Evolutionary conservation across 2,329 filamentous ascomycete genomes (phyloP), one percentile per base, ranked within the genome.

Genomic region (Trichophyton mentagrophytes): DNA sequence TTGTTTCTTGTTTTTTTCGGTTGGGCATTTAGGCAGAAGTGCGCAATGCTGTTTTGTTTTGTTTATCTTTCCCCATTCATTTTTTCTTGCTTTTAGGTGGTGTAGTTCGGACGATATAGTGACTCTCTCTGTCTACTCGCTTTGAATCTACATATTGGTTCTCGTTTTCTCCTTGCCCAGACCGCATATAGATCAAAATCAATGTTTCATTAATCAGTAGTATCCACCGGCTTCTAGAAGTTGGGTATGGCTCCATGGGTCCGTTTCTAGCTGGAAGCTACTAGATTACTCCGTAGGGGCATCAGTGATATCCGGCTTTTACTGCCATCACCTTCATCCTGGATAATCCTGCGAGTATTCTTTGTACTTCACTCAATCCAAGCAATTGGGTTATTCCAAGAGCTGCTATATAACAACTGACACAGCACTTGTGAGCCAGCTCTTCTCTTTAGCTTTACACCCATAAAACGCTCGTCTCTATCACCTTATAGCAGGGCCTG

Each of bases 1-100:
- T 64, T 64, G 27, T 20, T 27, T 60, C 63, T 64, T 60, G 33
- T 61, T 61, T 67, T 61, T 67, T 33, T 33, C 57, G 70, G 66
- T 69, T 70, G 66, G 69, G 69, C 66, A 66, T 61, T 71, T 72
- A 70, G 70, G 64, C 73, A 76, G 74, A 76, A 76, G 74, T 76
- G 74, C 74, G 74, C 74, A 76, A 72, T 68, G 74, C 68, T 67
- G 65, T 65, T 61, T 44, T 57, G 42, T 59, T 57, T 38, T 38
- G 33, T 13, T 3, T 38, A 13, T 13, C 33, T 3, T 38, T 13
- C 11, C 11, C 33, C 33, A 3, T 38, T 38, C 11, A 38, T 9
- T 36, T 27, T 30, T 53, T 30, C 17, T 25, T 30, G 1, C 49
- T 53, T 30, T 30, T 30, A 25, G 13, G 13, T 30, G 49, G 27